phyloP scores from a whole-genome alignment of 768 basidiomycete genomes.

The Collybia sordida region DNA sequence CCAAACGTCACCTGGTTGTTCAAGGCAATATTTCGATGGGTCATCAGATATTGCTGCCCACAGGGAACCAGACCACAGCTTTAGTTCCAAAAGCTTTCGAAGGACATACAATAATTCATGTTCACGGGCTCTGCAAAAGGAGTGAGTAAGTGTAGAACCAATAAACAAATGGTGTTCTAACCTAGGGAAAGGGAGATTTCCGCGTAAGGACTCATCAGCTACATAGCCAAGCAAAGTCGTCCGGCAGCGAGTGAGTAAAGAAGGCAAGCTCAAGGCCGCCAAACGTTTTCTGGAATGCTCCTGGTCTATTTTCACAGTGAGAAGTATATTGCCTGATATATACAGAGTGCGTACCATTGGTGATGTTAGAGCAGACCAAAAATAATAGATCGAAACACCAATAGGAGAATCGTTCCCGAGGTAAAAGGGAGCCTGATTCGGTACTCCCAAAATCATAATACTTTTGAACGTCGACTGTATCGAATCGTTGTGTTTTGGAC shows the following conservation, averaged over 20 bases:
- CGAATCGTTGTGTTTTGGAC: constrained; percentile 19
- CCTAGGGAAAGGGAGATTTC: constrained; percentile 87
- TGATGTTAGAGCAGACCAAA: constrained; percentile 68
- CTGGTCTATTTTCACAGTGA: constrained; percentile 44
- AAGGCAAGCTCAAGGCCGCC: constrained; percentile 70
- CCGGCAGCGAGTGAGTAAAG: constrained; percentile 76
- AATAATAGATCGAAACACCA: constrained; percentile 93
- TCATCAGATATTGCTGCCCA: constrained; percentile 75
- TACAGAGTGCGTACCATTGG: constrained; percentile 44
- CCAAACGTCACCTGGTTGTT: constrained; percentile 52
- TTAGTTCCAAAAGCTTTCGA: constrained; percentile 68
- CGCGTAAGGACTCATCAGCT: constrained; percentile 84
- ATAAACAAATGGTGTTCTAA: constrained; percentile 20
- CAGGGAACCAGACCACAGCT: constrained; percentile 73
- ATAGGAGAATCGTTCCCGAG: constrained; percentile 85
- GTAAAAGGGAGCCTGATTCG: constrained; percentile 50
- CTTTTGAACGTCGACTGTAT: constrained; percentile 35
- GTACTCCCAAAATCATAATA: constrained; percentile 57
- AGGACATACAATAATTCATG: constrained; percentile 88
- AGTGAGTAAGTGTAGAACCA: neutral
- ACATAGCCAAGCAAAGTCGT: constrained; percentile 69
- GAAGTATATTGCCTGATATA: neutral
- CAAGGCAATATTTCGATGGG: constrained; percentile 51
- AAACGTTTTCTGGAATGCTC: constrained; percentile 62
- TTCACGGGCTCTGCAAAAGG: constrained; percentile 64